Evolutionary conservation across 495 filamentous ascomycete species (phyloP), one percentile per base, ranked within the genome.

Genomic region (Penicillium bialowiezense): DNA sequence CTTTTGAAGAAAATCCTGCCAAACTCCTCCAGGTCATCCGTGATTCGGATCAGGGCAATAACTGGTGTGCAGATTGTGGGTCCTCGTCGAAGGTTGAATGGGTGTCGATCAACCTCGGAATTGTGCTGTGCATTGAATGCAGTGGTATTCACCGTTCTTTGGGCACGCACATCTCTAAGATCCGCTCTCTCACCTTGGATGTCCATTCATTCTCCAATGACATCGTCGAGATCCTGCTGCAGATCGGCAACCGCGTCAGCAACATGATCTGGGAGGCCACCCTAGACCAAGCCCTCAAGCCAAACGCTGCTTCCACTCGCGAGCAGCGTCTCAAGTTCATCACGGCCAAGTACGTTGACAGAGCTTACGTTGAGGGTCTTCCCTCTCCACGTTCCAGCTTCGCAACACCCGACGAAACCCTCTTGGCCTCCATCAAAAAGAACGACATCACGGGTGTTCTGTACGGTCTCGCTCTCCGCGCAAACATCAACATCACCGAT

Each of bases 41-140:
- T 34, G 90, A 95, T 31, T 87, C 86, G 26, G 95, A 97, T 53
- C 86, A 96, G 54, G 90, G 89, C 15, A 99, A 99, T 65, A 87
- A 83, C 44, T 89, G 86, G 82, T 99, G 93, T 66, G 93, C 92
- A 18, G 93, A 99, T 62, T 99, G 93, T 63, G 90, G 88, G 12
- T 95, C 91, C 18, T 84, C 85, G 23, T 79, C 84, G 54, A 97
- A 95, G 67, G 89, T 95, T 14, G 95, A 99, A 65, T 99, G 93
- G 93, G 93, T 96, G 32, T 97, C 92, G 1, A 96, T 99, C 65
- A 99, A 99, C 56, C 79, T 99, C 3, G 95, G 88, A 23, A 95
- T 97, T 44, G 84, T 97, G 24, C 79, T 99, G 13, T 99, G 93
- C 70, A 99, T 99, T 52, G 93, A 99, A 66, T 99, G 93, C 68